These are phyloP conservation scores for Oryza meyeriana DNA, from an alignment of 176 grass and related monocot genomes.

Conservation along the genomic window DNA sequence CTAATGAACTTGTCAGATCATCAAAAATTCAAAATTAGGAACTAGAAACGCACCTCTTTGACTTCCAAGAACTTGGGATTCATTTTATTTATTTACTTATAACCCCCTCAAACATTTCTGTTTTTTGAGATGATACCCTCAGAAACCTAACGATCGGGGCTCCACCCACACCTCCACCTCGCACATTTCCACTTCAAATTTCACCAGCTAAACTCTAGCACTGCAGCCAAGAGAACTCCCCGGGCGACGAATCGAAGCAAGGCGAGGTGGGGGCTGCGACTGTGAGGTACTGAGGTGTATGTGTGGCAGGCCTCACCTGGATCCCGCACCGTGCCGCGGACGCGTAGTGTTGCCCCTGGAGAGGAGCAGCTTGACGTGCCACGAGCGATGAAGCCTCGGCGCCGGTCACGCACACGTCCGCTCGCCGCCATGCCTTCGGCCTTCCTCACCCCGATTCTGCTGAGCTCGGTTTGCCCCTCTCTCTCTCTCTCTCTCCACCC, in stretches of 20 bases:
- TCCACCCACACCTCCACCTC: neutral
- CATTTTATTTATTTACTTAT: too few species aligned
- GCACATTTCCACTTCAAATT: neutral
- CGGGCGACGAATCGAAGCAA: neutral
- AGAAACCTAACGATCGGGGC: neutral
- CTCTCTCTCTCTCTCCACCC: too few species aligned
- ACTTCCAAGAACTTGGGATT: neutral
- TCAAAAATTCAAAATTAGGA: neutral
- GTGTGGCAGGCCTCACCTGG: conserved; percentile 40
- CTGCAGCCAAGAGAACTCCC: neutral
- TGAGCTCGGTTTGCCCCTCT: neutral
- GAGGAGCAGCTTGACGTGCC: conserved; percentile 76
- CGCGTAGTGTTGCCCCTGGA: conserved; percentile 37
- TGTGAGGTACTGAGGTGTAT: neutral
- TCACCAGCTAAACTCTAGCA: neutral
- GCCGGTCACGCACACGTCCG: conserved; percentile 72
- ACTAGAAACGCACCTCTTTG: neutral
- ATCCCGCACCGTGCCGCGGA: conserved; percentile 76
- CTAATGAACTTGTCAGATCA: neutral
- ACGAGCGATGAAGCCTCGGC: conserved; percentile 76
- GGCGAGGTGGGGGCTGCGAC: neutral
- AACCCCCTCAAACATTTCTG: too few species aligned
- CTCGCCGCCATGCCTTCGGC: conserved; percentile 11
- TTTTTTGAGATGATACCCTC: too few species aligned
- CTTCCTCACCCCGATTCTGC: neutral